Base-by-base conservation (phyloP, 495 filamentous ascomycete species). In the Neurospora tetrasperma region DNA sequence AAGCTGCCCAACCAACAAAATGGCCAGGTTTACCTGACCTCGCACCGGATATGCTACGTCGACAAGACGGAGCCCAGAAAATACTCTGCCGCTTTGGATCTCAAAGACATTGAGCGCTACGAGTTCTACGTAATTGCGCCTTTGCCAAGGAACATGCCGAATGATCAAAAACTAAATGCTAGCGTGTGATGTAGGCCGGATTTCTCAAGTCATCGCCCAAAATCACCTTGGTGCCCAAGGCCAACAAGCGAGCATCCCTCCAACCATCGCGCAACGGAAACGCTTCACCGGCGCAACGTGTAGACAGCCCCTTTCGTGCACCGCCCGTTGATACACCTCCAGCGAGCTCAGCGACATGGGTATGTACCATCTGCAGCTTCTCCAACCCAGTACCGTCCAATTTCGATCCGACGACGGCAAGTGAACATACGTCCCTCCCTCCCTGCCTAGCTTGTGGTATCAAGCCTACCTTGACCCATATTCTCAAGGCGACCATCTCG, bases 151-250 rank as follows among this genome's bases (percentile, higher is more conserved):
- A 18, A 74, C 9, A 42, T 20, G 69, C 41, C 23, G 72, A 40
- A 14, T 46, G 27, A 38, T 23, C 48, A 38, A 42, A n/a, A 31
- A 38, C 18, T 70, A 59, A 42, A 69, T 42, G 11, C 5, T 71
- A 0, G 16, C 3, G 16, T 38, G 6, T 35, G 20, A 18, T 18
- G 16, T 66, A 97, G 93, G 94, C 93, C 70, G 92, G 96, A 23
- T 98, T 99, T 76, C 82, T 97, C 38, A 98, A 97, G 76, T 98
- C 96, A 1, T 98, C 96, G 7, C 82, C 96, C 23, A 99, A 99
- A 82, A 89, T 99, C 74, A 97, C 91, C 2, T 81, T 99, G 71
- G 88, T 94, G 74, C 90, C 94, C 4, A 98, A 97, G 79, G 80
- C 84, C 75, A 75, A 87, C 71, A 90, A 92, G 79, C 86, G 86